Percentiles rank a stretch among this genome's conserved stretches.
Conservation (phyloP, 2,329 filamentous ascomycete genomes). For the Fusarium fracticaudum region DNA sequence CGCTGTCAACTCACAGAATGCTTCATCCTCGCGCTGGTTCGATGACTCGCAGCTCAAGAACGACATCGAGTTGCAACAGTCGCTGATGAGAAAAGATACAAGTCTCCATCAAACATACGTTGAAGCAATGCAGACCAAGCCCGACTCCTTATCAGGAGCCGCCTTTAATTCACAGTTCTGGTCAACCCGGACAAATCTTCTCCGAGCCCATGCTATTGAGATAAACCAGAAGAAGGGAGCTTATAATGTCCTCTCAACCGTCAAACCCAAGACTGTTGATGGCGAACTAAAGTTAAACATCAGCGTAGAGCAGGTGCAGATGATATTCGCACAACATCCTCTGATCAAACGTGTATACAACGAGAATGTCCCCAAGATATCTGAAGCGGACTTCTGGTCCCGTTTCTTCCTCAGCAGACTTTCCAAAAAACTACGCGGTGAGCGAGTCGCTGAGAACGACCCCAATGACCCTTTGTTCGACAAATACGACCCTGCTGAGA, state of each 20-base stretch:
- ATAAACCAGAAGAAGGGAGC: slow-evolving; percentile 85
- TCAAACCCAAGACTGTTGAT: slow-evolving; percentile 71
- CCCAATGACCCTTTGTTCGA: slow-evolving; percentile 83
- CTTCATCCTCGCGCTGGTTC: slow-evolving; percentile 73
- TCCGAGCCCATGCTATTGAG: slow-evolving; percentile 92
- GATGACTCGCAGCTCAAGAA: slow-evolving; percentile 81
- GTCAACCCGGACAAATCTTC: slow-evolving; percentile 85
- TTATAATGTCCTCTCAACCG: slow-evolving; percentile 91
- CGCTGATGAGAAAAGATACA: slow-evolving; percentile 82
- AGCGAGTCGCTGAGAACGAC: slow-evolving; percentile 83
- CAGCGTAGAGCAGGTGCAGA: slow-evolving; percentile 88
- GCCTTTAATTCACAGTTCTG: slow-evolving; percentile 95
- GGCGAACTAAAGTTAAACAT: slow-evolving; percentile 80
- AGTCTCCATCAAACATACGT: slow-evolving; percentile 84
- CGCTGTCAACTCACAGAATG: slow-evolving; percentile 64
- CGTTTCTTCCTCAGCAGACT: slow-evolving; percentile 92
- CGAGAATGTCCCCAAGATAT: slow-evolving; percentile 86
- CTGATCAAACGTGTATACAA: slow-evolving; percentile 91
- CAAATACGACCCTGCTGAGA: slow-evolving; percentile 81
- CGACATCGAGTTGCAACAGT: slow-evolving; percentile 86
- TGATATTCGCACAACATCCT: slow-evolving; percentile 93
- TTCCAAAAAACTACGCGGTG: slow-evolving; percentile 90
- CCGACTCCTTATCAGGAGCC: slow-evolving; percentile 79
- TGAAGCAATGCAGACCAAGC: slow-evolving; percentile 84
- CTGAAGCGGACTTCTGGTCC: slow-evolving; percentile 87